Base-by-base conservation (phyloP, 192 early-diverging fungal genomes). In the Coemansia sp. region DNA sequence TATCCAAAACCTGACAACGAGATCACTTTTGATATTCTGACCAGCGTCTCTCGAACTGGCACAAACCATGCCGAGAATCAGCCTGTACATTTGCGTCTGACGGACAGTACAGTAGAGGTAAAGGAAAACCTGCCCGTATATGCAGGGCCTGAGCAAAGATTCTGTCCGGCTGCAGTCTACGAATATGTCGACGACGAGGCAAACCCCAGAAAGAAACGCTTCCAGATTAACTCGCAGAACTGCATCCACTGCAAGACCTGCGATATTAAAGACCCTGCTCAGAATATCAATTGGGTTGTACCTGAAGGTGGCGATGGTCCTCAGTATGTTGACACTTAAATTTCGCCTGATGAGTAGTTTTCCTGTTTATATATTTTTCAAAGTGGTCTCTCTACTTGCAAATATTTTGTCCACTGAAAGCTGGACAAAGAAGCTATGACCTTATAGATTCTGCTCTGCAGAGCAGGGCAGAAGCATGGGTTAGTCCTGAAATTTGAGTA, bases 221-320 rank as follows among this genome's bases (percentile, higher is more conserved):
- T 97, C 74, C 94, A 97, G 83, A 97, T 99, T 76, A 97, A 98
- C 74, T 90, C 88, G 47, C 89, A 92, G 70, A 97, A 99, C 79
- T 99, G 97, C 71, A 93, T 99, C 51, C 97, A 99, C 78, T 99
- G 97, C 89, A 99, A 99, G 85, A 99, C 97, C 0, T 99, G 97
- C 67, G 95, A 99, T 74, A 99, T 99, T 73, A 99, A 99, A 79
- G 97, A 99, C 74, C 95, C 95, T 22, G 89, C 91, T 31, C 97
- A 99, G 81, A 97, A 99, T 77, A 98, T 99, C 81, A 90, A 98
- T 77, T 99, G 97, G 97, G 91, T 91, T 18, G 93, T 94, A 19
- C 95, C 97, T 14, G 90, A 94, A 64, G 92, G 92, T 49, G 92
- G 91, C 38, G 90, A 87, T 55, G 92, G 93, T 54, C 93, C 93